Evolutionary conservation across 371 early-diverging fungal species (phyloP), one percentile per base, ranked within the genome.

Genomic region (Lichtheimia corymbifera): DNA sequence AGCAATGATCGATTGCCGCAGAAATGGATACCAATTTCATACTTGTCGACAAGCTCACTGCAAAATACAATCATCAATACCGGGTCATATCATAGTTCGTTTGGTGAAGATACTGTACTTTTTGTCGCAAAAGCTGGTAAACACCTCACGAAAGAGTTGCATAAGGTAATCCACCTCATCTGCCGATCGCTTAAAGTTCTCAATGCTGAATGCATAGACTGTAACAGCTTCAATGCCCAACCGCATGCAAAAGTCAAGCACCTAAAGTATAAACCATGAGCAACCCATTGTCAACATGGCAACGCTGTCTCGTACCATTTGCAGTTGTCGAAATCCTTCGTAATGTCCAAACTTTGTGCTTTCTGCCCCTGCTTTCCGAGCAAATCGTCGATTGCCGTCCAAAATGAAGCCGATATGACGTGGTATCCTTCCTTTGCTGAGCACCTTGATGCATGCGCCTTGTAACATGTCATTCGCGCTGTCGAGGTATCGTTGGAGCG

Each of bases 351-450:
- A 74, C 43, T 69, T 61, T 12, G 77, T 76, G 2, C 68, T 68
- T 12, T 53, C 47, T 13, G 82, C 79, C 20, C 89, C 82, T 6
- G 68, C 64, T 49, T 83, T 84, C 62, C 82, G 83, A 25, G 93
- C 97, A 73, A 84, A 99, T 41, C 99, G 88, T 60, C 99, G 82
- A 82, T 99, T 99, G 9, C 99, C 99, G 73, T 99, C 99, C 87
- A 98, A 92, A 56, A 99, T 94, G 71, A 99, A 96, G 1, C 92
- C 99, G 11, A 98, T 83, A 73, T 99, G 99, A n/a, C 83, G 73
- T 2, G 99, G 99, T 20, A 98, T 83, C 3, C 90, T 88, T 3
- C 97, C 97, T 61, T 81, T 84, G 20, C 78, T 76, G 5, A 89
- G 59, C 0, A 86, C 71, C 11, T 77, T 77, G 17, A 89, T 65